Evolutionary conservation across 2,329 filamentous ascomycete genomes (phyloP), one percentile per base, ranked within the genome.

Genomic region (Pseudodiploospora longispora): DNA sequence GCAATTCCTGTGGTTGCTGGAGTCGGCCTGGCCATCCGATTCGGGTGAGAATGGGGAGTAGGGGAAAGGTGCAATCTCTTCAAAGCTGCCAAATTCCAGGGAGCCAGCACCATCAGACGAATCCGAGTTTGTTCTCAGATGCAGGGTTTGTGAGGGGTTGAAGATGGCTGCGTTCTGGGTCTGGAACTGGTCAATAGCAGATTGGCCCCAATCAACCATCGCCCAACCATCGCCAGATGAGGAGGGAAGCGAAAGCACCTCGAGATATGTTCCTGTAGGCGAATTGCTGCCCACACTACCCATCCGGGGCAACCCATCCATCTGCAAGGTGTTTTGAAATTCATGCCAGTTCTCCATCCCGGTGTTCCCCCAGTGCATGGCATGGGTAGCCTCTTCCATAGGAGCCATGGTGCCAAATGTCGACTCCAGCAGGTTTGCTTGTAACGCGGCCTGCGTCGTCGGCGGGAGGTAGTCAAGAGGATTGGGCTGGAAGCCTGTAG

Each of bases 191-290:
- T 85, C 81, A 33, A 67, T 55, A 41, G 82, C 84, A 49, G 80
- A 82, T 48, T 83, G 80, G 47, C 82, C 82, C 60, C 80, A 78
- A 52, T 93, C 86, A 46, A 96, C 82, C 52, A 85, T 78, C 41
- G 80, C 81, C 90, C 90, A 97, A 46, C 87, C 87, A 55, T 90
- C 87, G 55, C 94, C 89, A 58, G 85, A 87, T 52, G 88, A 88
- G 44, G 82, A 83, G 27, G 79, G 76, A 36, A 95, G 71, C 6
- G 91, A 96, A 40, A 91, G 70, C 31, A 95, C 86, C 64, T 96
- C 90, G 38, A 95, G 70, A 62, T 87, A 90, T 48, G 77, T 69
- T 37, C 66, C 65, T 2, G 67, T 70, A 19, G 68, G 68, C 8
- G 68, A 71, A 46, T 66, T 67, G 57, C 68, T 70, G 41, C 68